Conservation (phyloP, 495 filamentous ascomycete genomes). For the Penicillium nucicola region DNA sequence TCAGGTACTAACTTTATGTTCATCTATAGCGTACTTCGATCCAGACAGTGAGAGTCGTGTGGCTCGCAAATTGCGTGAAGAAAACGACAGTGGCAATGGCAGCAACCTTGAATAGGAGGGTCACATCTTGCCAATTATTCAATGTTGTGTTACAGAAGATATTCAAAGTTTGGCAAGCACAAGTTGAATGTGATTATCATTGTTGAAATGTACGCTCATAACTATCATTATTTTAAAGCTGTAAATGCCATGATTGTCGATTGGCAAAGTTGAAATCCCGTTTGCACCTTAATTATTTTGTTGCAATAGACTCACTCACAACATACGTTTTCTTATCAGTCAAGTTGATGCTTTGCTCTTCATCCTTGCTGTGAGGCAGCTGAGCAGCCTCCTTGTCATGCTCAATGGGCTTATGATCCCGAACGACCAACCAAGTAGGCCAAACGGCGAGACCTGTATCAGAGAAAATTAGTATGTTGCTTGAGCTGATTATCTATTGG, state of each 20-base stretch:
- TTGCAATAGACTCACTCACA: not conserved
- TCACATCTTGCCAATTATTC: not conserved
- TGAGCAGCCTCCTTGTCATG: constrained; percentile 4
- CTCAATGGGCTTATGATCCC: constrained; percentile 16
- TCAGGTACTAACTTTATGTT: not conserved
- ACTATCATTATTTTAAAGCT: too few relatives aligned
- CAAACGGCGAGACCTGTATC: constrained; percentile 19
- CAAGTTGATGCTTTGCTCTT: constrained; percentile 4
- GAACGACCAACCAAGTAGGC: constrained; percentile 27
- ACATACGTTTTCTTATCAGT: not conserved
- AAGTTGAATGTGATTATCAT: too few relatives aligned
- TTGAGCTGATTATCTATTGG: not conserved
- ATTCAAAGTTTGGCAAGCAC: too few relatives aligned
- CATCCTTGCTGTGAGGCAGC: constrained; percentile 2
- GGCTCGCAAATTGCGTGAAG: not conserved
- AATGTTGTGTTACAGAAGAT: too few relatives aligned
- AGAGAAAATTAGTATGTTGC: not conserved
- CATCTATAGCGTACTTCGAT: constrained; percentile 43
- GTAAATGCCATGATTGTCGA: not conserved
- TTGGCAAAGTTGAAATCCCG: too few relatives aligned
- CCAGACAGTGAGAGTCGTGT: constrained; percentile 44
- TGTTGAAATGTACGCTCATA: too few relatives aligned
- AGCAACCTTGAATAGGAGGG: too few relatives aligned
- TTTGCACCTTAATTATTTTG: not conserved
- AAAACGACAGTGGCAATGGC: constrained; percentile 12